Conservation (phyloP, 495 filamentous ascomycete genomes). For the Usnea hakonensis region DNA sequence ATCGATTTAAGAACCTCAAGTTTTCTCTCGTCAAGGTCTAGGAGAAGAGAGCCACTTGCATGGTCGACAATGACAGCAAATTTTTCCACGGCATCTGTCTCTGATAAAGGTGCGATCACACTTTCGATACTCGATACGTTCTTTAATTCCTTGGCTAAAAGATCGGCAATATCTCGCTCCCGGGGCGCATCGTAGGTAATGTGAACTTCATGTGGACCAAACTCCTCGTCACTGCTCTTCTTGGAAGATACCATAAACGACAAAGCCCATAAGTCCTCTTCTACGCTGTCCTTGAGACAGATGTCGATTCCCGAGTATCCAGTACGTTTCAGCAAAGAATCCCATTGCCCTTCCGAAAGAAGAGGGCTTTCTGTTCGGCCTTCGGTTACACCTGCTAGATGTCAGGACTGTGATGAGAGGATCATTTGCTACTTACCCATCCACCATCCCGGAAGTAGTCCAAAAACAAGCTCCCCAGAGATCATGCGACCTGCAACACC, state of each 20-base stretch:
- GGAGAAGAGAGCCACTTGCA: neutral
- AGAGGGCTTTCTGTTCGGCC: slow-evolving; percentile 6
- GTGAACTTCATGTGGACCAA: neutral
- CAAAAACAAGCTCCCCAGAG: slow-evolving; percentile 15
- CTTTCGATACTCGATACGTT: neutral
- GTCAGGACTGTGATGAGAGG: neutral
- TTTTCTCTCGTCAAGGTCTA: neutral
- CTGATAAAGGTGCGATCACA: neutral
- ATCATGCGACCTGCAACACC: neutral
- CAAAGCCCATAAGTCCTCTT: slow-evolving; percentile 1
- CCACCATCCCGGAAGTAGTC: slow-evolving; percentile 27
- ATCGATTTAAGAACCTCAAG: neutral
- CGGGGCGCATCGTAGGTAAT: neutral
- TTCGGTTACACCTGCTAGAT: slow-evolving; percentile 1
- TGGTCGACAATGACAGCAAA: neutral
- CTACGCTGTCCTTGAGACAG: slow-evolving; percentile 17
- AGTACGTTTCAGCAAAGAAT: slow-evolving; percentile 8
- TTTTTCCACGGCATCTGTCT: neutral
- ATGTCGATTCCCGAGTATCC: slow-evolving; percentile 20
- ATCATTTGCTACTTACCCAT: slow-evolving; percentile 5
- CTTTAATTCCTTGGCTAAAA: neutral
- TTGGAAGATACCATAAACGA: slow-evolving; percentile 16
- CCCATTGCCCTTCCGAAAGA: slow-evolving; percentile 15
- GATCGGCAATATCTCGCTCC: slow-evolving; percentile 2
- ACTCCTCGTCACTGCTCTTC: neutral